Conservation (phyloP, 75 land plant genomes). For the Pinus tabuliformis region DNA sequence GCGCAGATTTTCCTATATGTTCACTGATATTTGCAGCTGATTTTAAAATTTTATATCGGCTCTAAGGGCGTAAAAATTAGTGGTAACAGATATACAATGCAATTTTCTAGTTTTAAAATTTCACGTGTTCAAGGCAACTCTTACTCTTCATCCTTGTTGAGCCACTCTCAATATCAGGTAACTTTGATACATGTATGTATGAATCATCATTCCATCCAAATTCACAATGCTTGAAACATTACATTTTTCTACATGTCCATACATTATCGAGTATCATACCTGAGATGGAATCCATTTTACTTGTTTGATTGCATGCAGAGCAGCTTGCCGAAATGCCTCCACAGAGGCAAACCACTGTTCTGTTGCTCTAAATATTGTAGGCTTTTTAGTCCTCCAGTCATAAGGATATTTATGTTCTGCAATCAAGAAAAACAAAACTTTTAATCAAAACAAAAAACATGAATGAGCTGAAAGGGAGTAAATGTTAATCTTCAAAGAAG, state of each 20-base stretch:
- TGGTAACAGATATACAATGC: too few species aligned
- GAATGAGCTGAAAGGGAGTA: too few species aligned
- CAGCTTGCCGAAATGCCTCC: conserved; percentile 85
- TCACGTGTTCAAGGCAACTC: too few species aligned
- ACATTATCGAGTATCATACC: conserved; percentile 29
- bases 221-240: neutral
- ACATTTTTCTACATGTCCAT: neutral
- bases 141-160: too few species aligned
- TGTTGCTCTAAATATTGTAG: conserved; percentile 97
- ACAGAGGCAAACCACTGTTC: conserved; percentile 99
- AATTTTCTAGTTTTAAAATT: neutral
- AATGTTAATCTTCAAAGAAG: too few species aligned
- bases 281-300: conserved; percentile 93
- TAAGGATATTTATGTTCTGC: conserved; percentile 98
- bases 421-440: neutral
- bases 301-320: conserved; percentile 69
- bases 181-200: neutral
- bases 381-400: conserved; percentile 99
- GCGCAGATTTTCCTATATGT: too few species aligned
- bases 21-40: too few species aligned
- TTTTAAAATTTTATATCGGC: too few species aligned
- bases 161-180: too few species aligned
- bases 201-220: neutral
- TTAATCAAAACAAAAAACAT: too few species aligned
- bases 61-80: too few species aligned